Conservation (phyloP, 192 early-diverging fungal genomes). For the Spinellus fusiger region DNA sequence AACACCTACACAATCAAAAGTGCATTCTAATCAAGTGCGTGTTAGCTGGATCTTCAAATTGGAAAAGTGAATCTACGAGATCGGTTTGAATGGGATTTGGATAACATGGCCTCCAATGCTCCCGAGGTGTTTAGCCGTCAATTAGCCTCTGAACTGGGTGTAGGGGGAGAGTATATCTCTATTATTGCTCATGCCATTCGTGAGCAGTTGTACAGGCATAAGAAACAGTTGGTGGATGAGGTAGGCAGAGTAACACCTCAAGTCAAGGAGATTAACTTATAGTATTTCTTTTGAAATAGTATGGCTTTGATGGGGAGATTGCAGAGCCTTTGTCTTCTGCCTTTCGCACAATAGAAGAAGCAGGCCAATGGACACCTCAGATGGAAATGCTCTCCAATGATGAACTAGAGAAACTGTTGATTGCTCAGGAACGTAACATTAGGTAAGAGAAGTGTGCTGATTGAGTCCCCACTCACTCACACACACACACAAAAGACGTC, state of each 20-base stretch:
- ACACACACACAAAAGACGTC: constrained; percentile 3
- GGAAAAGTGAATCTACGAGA: constrained; percentile 78
- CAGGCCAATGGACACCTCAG: constrained; percentile 46
- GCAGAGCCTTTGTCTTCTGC: constrained; percentile 32
- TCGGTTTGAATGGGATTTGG: constrained; percentile 88
- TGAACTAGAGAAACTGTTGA: constrained; percentile 52
- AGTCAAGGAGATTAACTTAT: background rate
- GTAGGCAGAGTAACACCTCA: background rate
- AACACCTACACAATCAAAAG: background rate
- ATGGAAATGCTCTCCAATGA: constrained; percentile 51
- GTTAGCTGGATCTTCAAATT: constrained; percentile 77
- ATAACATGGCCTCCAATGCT: constrained; percentile 30
- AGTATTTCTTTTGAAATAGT: constrained; percentile 7
- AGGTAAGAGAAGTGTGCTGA: constrained; percentile 26
- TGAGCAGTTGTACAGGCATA: constrained; percentile 62
- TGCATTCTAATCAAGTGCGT: background rate
- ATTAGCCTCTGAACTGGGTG: constrained; percentile 64
- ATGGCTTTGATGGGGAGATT: constrained; percentile 30
- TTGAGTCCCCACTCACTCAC: background rate
- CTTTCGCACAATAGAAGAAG: constrained; percentile 43
- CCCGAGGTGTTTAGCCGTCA: constrained; percentile 72
- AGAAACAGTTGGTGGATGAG: constrained; percentile 46
- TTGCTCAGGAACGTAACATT: constrained; percentile 50
- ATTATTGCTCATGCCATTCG: constrained; percentile 71
- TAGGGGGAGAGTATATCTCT: constrained; percentile 75